Evolutionary conservation across 495 filamentous ascomycete species (phyloP), one percentile per base, ranked within the genome.

Genomic region (Neurospora hispaniola): DNA sequence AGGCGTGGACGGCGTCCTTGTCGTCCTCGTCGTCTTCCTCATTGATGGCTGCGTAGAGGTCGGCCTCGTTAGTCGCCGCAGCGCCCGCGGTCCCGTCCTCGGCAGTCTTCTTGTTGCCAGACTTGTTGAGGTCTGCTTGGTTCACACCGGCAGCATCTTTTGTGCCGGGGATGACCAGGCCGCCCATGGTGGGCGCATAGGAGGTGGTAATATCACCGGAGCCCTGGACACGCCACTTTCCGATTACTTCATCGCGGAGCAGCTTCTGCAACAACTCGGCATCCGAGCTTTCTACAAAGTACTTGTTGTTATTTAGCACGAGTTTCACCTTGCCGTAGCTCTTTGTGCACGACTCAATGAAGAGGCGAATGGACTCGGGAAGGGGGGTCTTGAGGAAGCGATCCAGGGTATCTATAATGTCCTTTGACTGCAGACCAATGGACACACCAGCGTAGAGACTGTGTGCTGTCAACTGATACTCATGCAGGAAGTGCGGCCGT

Each of bases 301-400:
- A 97, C 72, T 90, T 90, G 75, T 95, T 98, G 77, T 97, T 90
- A 80, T 97, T 97, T 73, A 98, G 82, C 31, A 98, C 96, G 44
- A 98, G 88, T 82, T 97, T 96, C 44, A 97, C 93, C 81, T 98
- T 98, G 46, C 96, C 96, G 80, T 94, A 98, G 31, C 92, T 94
- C 72, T 91, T 89, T 8, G 94, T 97, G 77, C 92, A 94, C 46
- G 90, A 89, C 73, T 89, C 85, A 76, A 99, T 96, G 78, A 93
- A 97, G 16, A 85, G 82, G 72, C 88, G 87, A 69, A 98, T 93
- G n/a, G 88, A 86, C 1, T 90, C 86, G 0, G 95, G 93, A 9
- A 98, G 83, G 7, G 91, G 87, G 0, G 91, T 95, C 82, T 98
- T 98, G 16, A 93, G 92, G 73, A 98, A 88, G 44, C 91, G 87